Base-by-base conservation (phyloP, 129 eudicot genomes). In the Escallonia rubra region DNA sequence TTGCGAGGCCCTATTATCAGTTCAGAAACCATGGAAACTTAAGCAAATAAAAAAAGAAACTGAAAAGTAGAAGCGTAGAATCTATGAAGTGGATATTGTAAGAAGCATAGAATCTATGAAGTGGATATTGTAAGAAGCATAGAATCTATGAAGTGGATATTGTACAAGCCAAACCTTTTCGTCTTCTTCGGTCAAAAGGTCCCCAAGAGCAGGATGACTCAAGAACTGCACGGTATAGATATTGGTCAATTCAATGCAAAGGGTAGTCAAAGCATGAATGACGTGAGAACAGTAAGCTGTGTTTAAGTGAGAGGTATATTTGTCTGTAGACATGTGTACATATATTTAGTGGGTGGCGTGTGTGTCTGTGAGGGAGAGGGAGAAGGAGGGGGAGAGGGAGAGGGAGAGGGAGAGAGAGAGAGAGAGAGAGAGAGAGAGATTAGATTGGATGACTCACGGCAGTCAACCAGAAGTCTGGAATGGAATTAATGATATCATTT, bases 401-500 rank as follows among this genome's bases (percentile, higher is more conserved):
- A 1, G 34, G 34, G 34, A 1, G 34, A 1, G 1, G 34, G 1
- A 23, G 3, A 9, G 4, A 16, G 41, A 9, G 40, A 63, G 39
- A 34, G 66, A 40, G 16, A 55, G 42, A 49, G 41, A 57, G 13
- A 50, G 34, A 34, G 23, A 62, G 42, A 58, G 40, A 41, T 46
- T 39, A 59, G 63, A 41, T 14, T 40, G 7, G 45, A 68, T 45
- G 13, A 86, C 96, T 76, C 43, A 93, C 96, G 55, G 97, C 99
- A 53, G 97, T 89, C 74, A 83, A 47, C 99, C 97, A 94, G 81
- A 94, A 94, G 74, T 94, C 94, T 3, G 99, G 93, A 81, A 94
- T 90, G 12, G 89, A 55, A 60, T 87, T 80, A 41, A 94, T 81
- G 43, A 94, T 72, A n/a, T 87, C 91, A 65, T 72, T 73, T 41